Evolutionary conservation across 257 asterid species (phyloP).

Genomic region (Leptodermis oblonga): DNA sequence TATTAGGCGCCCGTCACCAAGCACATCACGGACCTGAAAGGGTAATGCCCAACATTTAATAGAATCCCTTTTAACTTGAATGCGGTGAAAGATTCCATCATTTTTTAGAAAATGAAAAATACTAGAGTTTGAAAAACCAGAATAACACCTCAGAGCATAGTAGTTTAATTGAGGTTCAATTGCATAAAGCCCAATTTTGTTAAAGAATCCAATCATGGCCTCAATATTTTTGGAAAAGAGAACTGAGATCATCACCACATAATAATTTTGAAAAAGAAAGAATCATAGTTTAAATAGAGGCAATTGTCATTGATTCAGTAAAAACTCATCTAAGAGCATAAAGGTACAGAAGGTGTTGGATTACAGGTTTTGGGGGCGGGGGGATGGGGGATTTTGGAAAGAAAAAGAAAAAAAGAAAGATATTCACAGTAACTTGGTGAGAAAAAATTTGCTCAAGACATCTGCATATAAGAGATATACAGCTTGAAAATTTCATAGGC

Average conservation of each 20-base stretch:
- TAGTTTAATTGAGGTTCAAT: background rate
- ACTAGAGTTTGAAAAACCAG: background rate
- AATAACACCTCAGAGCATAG: background rate
- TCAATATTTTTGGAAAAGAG: too few relatives aligned
- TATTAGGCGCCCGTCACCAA: constrained; percentile 95
- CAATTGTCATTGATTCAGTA: background rate
- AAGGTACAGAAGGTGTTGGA: background rate
- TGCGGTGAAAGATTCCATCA: background rate
- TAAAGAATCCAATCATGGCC: background rate
- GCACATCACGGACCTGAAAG: constrained; percentile 89
- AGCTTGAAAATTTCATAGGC: background rate
- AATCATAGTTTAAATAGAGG: background rate
- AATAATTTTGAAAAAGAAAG: background rate
- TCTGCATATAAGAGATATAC: background rate
- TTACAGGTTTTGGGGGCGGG: constrained; percentile 1
- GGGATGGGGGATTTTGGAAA: too few relatives aligned
- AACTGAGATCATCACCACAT: too few relatives aligned
- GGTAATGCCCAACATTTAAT: constrained; percentile 21
- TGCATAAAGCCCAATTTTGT: background rate
- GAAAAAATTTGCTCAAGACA: background rate
- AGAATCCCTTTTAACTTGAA: background rate
- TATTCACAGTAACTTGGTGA: background rate
- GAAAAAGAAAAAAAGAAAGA: background rate
- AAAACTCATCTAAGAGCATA: background rate
- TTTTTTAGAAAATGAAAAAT: too few relatives aligned